A percentile compares a stretch with the other conserved stretches of the same genome.
Evolutionary conservation across 2,329 filamentous ascomycete genomes (phyloP).

Genomic region (Neonectria faginata): DNA sequence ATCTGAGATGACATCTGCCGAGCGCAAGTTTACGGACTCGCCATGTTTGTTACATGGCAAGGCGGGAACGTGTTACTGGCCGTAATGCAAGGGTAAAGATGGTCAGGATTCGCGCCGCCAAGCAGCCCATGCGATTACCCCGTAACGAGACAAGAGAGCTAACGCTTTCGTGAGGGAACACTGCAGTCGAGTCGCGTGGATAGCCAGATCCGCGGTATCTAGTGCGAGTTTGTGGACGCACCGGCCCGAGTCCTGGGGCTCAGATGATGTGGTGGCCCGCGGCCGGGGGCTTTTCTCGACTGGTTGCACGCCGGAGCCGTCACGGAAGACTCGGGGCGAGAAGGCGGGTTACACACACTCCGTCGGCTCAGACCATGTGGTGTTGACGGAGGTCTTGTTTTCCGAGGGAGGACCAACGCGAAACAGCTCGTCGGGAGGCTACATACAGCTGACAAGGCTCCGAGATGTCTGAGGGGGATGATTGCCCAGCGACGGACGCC

Average conservation of each 20-base stretch:
- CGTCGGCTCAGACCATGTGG: neutral
- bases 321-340: slow-evolving; percentile 20
- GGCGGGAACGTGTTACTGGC: neutral
- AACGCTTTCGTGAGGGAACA: slow-evolving; percentile 21
- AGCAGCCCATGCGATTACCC: neutral
- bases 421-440: slow-evolving; percentile 1
- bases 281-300: neutral
- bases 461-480: neutral
- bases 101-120: too few species aligned
- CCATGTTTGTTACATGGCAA: neutral
- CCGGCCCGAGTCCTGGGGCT: slow-evolving; percentile 19
- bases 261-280: slow-evolving; percentile 16
- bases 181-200: slow-evolving; percentile 32
- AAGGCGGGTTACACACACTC: neutral
- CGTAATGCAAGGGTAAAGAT: neutral
- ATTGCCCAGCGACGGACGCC: slow-evolving; percentile 6
- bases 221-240: slow-evolving; percentile 7
- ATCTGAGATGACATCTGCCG: neutral
- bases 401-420: neutral
- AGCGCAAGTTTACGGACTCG: neutral
- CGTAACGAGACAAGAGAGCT: neutral
- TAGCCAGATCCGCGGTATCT: slow-evolving; percentile 34
- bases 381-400: slow-evolving; percentile 14
- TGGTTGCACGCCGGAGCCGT: slow-evolving; percentile 31
- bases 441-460: neutral